Conservation (phyloP, 106 monocot genomes). For the Platanthera guangdongensis region DNA sequence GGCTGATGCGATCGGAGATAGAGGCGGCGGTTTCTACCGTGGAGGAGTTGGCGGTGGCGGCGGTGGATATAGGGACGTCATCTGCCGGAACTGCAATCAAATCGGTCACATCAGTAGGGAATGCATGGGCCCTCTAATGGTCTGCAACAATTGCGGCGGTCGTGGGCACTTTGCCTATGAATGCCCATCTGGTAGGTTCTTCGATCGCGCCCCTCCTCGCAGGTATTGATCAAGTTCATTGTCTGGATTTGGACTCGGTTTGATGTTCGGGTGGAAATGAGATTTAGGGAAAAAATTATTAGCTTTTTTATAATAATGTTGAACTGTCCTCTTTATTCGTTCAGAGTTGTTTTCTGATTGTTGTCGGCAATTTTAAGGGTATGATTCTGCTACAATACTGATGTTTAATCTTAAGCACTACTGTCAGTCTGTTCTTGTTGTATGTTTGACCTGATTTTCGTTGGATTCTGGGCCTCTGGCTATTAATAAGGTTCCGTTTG, state of each 20-base stretch:
- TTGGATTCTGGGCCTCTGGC: background rate
- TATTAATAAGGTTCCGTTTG: too few species aligned
- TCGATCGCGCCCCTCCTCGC: conserved; percentile 24
- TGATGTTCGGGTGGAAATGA: background rate
- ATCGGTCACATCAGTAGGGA: conserved; percentile 55
- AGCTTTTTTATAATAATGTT: too few species aligned
- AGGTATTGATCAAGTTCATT: background rate
- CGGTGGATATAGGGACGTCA: conserved; percentile 25
- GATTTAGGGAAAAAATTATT: background rate
- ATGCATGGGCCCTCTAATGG: conserved; percentile 38
- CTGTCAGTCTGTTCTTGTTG: background rate
- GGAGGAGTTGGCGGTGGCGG: conserved; percentile 10
- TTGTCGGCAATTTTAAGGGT: background rate
- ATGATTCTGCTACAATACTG: background rate
- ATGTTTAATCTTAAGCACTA: too few species aligned
- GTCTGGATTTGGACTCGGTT: background rate
- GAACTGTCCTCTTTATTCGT: background rate
- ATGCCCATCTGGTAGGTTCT: conserved; percentile 59
- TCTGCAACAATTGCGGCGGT: conserved; percentile 66
- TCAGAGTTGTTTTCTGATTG: background rate
- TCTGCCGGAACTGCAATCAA: conserved; percentile 43
- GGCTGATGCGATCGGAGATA: conserved; percentile 39
- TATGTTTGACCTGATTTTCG: background rate
- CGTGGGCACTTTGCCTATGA: conserved; percentile 61
- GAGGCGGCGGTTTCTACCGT: conserved; percentile 17